Percentiles rank a stretch among this genome's conserved stretches.
phyloP scores from a whole-genome alignment of 2,329 filamentous ascomycete species.

The Exophiala sp. region DNA sequence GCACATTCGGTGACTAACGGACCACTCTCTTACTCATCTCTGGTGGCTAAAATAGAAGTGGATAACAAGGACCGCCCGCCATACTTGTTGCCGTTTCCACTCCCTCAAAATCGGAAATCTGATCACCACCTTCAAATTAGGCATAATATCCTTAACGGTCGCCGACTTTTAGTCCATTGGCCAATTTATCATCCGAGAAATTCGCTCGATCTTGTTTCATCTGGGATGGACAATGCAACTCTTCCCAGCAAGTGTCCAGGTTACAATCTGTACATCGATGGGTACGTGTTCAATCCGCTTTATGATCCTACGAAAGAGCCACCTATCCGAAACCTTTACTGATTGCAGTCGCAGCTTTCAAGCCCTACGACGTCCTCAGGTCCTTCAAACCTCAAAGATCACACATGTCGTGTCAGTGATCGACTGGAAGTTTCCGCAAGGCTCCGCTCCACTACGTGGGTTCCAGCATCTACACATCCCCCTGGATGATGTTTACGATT shows the following conservation, averaged over 20 bases:
- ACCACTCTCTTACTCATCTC: too few species aligned
- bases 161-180: not conserved
- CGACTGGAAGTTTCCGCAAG: conserved; percentile 56
- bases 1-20: too few species aligned
- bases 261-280: conserved; percentile 72
- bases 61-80: too few species aligned
- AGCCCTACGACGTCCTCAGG: conserved; percentile 67
- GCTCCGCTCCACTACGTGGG: conserved; percentile 50
- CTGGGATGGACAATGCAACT: conserved; percentile 22
- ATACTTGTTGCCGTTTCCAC: too few species aligned
- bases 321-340: not conserved
- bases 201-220: not conserved
- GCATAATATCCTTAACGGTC: too few species aligned
- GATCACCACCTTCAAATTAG: too few species aligned
- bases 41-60: too few species aligned
- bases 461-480: conserved; percentile 76
- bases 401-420: conserved; percentile 88
- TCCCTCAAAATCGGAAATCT: too few species aligned
- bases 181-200: not conserved
- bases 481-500: conserved; percentile 85
- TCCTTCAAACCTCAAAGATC: conserved; percentile 69
- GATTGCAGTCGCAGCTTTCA: conserved; percentile 61
- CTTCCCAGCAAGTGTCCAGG: conserved; percentile 51
- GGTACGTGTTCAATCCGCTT: conserved; percentile 49
- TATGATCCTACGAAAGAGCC: not conserved